These are phyloP conservation scores for Auricularia heimuer DNA, from an alignment of 768 basidiomycete species.

Conservation along the genomic window DNA sequence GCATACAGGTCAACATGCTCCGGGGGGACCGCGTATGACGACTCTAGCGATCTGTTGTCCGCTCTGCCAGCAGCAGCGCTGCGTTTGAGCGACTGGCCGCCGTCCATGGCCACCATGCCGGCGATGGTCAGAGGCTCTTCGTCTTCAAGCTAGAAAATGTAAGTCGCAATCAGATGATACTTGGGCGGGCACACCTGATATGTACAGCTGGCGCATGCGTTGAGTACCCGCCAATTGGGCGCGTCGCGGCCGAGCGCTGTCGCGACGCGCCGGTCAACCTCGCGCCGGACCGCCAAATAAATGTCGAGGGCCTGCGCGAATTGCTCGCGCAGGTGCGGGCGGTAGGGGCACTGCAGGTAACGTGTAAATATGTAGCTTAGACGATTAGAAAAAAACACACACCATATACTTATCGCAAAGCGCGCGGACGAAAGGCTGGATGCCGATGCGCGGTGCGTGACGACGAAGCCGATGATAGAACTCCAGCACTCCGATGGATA, in stretches of 20 bases:
- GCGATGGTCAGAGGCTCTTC: background rate
- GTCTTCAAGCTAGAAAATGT: background rate
- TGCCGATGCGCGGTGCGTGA: background rate
- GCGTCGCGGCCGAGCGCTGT: slow-evolving; percentile 6
- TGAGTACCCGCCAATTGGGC: slow-evolving; percentile 9
- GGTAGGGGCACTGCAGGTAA: slow-evolving; percentile 3
- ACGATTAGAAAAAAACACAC: background rate
- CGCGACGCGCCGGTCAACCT: slow-evolving; percentile 3
- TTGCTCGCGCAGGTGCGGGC: background rate
- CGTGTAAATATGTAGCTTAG: background rate
- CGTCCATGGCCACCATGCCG: background rate
- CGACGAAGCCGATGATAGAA: background rate
- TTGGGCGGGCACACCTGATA: background rate
- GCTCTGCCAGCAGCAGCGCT: background rate
- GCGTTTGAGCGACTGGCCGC: background rate
- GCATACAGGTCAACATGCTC: slow-evolving; percentile 1
- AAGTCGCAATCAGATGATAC: background rate
- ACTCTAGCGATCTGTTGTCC: background rate
- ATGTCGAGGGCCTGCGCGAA: slow-evolving; percentile 8
- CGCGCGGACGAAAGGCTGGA: background rate
- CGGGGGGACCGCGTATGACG: background rate
- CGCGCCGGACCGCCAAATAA: slow-evolving; percentile 6
- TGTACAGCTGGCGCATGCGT: slow-evolving; percentile 9
- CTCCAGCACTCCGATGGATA: background rate
- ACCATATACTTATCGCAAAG: background rate